Evolutionary conservation across 108 stramenopile genomes (phyloP).

Genomic region (Skeletonema potamos): DNA sequence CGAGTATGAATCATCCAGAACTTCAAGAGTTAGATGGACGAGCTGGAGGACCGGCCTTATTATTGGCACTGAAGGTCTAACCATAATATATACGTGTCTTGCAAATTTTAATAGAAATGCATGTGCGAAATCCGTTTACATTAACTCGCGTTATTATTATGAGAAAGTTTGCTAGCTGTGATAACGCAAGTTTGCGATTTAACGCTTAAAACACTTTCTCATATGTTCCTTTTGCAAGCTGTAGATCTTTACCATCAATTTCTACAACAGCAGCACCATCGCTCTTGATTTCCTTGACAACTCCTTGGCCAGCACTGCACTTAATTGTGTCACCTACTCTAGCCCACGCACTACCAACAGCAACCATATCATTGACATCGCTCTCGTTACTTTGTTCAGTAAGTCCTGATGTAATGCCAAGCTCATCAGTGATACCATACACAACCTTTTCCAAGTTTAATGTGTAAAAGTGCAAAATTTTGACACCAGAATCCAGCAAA

Average conservation of each 20-base stretch:
- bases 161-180: background rate
- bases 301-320: conserved; percentile 69
- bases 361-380: conserved; percentile 82
- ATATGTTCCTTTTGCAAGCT: conserved; percentile 62
- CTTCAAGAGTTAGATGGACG: conserved; percentile 62
- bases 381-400: conserved; percentile 64
- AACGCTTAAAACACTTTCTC: conserved; percentile 57
- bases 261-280: conserved; percentile 66
- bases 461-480: conserved; percentile 97
- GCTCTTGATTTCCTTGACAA: conserved; percentile 66
- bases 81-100: background rate
- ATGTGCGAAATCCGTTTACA: no score
- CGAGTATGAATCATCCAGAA: conserved; percentile 59
- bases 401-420: conserved; percentile 55
- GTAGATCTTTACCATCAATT: conserved; percentile 59
- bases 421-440: conserved; percentile 86
- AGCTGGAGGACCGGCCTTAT: conserved; percentile 62
- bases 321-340: conserved; percentile 86
- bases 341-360: conserved; percentile 90
- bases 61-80: conserved; percentile 49
- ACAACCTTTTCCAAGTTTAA: conserved; percentile 96
- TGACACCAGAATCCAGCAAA: conserved; percentile 73
- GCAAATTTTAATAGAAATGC: no score
- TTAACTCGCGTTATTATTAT: no score
- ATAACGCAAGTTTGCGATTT: background rate